phyloP scores from a whole-genome alignment of 129 eudicot species.

The Glebionis coronaria region DNA sequence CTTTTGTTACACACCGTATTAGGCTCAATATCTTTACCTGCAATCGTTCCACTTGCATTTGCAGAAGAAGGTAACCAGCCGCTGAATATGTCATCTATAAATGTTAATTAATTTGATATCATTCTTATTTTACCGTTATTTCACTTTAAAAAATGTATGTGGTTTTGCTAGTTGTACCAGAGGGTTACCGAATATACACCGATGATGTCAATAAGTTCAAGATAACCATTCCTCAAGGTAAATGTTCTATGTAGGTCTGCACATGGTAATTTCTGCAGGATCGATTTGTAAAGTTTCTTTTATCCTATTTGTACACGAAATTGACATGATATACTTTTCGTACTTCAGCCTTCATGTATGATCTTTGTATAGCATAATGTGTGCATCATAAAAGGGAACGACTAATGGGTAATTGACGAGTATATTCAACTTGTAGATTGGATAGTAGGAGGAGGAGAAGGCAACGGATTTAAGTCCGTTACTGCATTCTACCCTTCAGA shows the following conservation, averaged over 20 bases:
- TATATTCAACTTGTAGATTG: conserved; percentile 62
- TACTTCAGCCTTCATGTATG: too few relatives aligned
- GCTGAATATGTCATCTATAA: conserved; percentile 5
- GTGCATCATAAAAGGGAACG: not conserved
- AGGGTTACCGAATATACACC: conserved; percentile 58
- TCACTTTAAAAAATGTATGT: not conserved
- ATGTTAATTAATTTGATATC: not conserved
- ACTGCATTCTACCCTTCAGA: conserved; percentile 83
- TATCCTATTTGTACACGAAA: not conserved
- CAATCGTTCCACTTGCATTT: conserved; percentile 50
- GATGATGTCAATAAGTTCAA: conserved; percentile 94
- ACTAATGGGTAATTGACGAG: not conserved
- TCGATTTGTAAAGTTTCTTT: not conserved
- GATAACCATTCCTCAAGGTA: conserved; percentile 82
- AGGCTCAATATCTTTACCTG: conserved; percentile 55
- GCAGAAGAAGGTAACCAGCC: conserved; percentile 46
- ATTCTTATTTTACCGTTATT: conserved; percentile 1
- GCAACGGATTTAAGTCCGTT: conserved; percentile 68
- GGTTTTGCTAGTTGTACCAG: conserved; percentile 34
- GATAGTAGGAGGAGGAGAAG: conserved; percentile 81
- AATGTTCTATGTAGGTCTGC: not conserved
- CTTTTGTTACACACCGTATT: conserved; percentile 44
- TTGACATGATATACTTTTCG: not conserved
- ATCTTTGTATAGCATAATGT: not conserved
- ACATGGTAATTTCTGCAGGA: not conserved